Evolutionary conservation across 305 asterid genomes (phyloP).

Genomic region (Fraxinus sp.): DNA sequence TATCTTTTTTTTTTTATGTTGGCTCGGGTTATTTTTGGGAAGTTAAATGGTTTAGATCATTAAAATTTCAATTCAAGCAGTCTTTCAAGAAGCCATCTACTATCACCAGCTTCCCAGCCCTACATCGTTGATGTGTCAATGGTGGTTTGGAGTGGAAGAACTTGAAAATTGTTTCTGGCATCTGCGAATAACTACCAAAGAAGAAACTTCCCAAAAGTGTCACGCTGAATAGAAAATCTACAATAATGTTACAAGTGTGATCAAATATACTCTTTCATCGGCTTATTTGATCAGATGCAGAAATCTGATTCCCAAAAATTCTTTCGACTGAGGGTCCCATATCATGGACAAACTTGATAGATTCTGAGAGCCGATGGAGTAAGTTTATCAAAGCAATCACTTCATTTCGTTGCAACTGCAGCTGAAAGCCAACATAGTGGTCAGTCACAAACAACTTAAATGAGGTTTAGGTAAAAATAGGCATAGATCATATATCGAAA

Average conservation of each 20-base stretch:
- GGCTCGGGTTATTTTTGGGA: background rate
- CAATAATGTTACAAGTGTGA: conserved; percentile 19
- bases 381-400: conserved; percentile 64
- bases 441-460: background rate
- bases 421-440: conserved; percentile 30
- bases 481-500: background rate
- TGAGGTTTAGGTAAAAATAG: background rate
- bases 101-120: background rate
- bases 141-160: background rate
- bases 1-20: background rate
- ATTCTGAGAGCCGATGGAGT: conserved; percentile 62
- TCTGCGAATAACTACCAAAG: background rate
- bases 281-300: conserved; percentile 29
- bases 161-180: background rate
- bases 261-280: background rate
- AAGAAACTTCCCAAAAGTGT: background rate
- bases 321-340: conserved; percentile 40
- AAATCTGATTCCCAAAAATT: conserved; percentile 32
- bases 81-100: background rate
- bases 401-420: conserved; percentile 62
- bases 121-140: background rate
- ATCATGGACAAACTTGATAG: conserved; percentile 47
- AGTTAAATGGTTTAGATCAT: background rate
- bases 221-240: background rate
- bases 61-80: background rate